Base-by-base conservation (phyloP, 2,329 filamentous ascomycete genomes). In the Penicillium frequentans region DNA sequence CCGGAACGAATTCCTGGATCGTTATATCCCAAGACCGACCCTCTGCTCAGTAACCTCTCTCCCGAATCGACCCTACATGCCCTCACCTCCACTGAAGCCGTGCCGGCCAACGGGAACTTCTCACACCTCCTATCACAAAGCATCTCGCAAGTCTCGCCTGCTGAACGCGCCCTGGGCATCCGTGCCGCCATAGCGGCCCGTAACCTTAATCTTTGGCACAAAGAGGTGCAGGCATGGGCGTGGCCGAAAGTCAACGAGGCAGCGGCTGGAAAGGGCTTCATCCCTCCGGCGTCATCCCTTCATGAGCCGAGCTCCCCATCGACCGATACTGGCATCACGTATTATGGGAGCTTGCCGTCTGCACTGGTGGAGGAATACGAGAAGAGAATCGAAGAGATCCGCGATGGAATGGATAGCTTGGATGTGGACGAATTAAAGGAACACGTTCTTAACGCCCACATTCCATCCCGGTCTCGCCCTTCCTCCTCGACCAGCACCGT, bases 381-480 rank as follows among this genome's bases (percentile, higher is more conserved):
- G 67, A 77, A 74, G 55, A 85, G 93, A 39, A 80, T 96, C 13
- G 87, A 90, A 52, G 84, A 90, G 61, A 96, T 98, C 57, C 82
- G 72, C 49, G 76, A 79, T 62, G 75, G 70, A 44, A 73, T 78
- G 64, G 76, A 79, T 5, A 70, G 67, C 57, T 63, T 79, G 37
- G 73, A 74, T 37, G 75, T 80, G 59, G 77, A 98, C 68, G 91
- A 96, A 62, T 87, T 99, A 70, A 98, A 99, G 77, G 86, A 84
- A 45, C 90, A 93, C 69, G 90, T 97, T 64, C 79, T 97, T 61
- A 87, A 89, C 73, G 90, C 90, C 67, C 90, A 96, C 77, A 87
- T 89, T 70, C 77, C 87, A 62, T 84, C 82, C 8, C 79, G 79
- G 63, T 86, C 84, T 56, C 79, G 83, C 72, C 78, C 84, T 72